A percentile compares a stretch with the other conserved stretches of the same genome.
phyloP scores from a whole-genome alignment of 345 rosid genomes.

The Eucalyptus victrix region DNA sequence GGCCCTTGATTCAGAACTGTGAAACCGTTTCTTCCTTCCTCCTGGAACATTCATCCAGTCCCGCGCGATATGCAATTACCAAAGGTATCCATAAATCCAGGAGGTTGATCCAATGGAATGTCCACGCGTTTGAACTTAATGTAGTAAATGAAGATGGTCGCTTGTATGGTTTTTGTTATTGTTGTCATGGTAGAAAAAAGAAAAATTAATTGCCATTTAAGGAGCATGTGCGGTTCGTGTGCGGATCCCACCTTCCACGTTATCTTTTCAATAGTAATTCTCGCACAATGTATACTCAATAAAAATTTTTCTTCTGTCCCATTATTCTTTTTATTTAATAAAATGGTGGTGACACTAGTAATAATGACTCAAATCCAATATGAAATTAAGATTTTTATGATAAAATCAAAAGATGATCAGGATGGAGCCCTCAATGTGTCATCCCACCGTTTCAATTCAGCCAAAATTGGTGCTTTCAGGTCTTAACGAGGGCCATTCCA shows the following conservation, averaged over 20 bases:
- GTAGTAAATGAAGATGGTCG: not conserved
- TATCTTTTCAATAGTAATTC: not conserved
- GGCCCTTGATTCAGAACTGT: not conserved
- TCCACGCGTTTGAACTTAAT: not conserved
- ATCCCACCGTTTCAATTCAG: not conserved
- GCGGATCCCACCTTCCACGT: not conserved
- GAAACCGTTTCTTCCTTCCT: not conserved
- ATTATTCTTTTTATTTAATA: not conserved
- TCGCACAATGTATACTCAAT: not conserved
- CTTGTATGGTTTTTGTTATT: not conserved
- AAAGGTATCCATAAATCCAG: not conserved
- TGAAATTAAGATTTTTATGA: not conserved
- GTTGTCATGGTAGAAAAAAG: not conserved
- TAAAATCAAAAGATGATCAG: not conserved
- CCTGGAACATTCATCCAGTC: not conserved
- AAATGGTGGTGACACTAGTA: not conserved
- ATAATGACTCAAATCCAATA: not conserved
- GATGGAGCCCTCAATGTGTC: not conserved
- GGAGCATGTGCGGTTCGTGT: not conserved
- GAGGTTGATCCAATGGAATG: not conserved
- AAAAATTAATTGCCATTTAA: not conserved
- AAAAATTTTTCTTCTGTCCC: accelerated
- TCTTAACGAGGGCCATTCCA: not conserved
- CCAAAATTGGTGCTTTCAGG: not conserved
- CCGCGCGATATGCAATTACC: not conserved